Percentiles rank a stretch among this genome's conserved stretches.
These are phyloP conservation scores for Pestalotiopsis sp. DNA, from an alignment of 2,329 filamentous ascomycete genomes.

Conservation along the genomic window DNA sequence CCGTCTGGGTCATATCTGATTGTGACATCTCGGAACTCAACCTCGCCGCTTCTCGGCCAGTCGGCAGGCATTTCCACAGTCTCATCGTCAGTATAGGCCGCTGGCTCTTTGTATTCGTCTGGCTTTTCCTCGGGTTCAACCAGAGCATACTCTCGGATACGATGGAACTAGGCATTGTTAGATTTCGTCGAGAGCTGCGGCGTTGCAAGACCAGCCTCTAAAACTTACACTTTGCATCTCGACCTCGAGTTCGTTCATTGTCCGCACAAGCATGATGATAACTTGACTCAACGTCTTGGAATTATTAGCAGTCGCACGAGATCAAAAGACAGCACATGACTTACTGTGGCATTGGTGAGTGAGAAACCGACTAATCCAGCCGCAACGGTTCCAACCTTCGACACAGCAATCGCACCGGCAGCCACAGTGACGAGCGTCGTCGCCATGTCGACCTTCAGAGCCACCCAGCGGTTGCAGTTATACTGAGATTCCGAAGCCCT, in stretches of 20 bases:
- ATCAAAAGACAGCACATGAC: neutral
- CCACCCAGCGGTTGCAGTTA: constrained; percentile 60
- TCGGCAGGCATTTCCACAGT: constrained; percentile 37
- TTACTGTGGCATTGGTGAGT: constrained; percentile 52
- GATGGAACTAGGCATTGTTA: constrained; percentile 39
- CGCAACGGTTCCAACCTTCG: constrained; percentile 44
- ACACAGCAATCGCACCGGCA: constrained; percentile 53
- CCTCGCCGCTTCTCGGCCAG: constrained; percentile 47
- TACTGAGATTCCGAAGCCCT: constrained; percentile 44
- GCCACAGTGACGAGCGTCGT: constrained; percentile 51
- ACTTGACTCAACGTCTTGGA: constrained; percentile 45
- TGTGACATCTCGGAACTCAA: constrained; percentile 52
- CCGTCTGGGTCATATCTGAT: constrained; percentile 47
- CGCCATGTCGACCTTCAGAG: constrained; percentile 53
- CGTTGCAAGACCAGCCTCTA: neutral
- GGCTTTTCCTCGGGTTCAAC: constrained; percentile 45
- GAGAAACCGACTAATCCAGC: constrained; percentile 58
- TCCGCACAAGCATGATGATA: constrained; percentile 51
- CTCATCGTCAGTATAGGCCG: constrained; percentile 40
- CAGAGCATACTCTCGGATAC: constrained; percentile 49
- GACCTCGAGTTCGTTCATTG: constrained; percentile 57
- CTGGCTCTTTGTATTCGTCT: constrained; percentile 39
- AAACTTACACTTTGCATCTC: constrained; percentile 54
- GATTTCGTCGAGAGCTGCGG: constrained; percentile 15
- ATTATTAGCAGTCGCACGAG: constrained; percentile 13